These are phyloP conservation scores for Suhomyces anneliseae DNA, from an alignment of 1,139 yeast species.

Conservation along the genomic window DNA sequence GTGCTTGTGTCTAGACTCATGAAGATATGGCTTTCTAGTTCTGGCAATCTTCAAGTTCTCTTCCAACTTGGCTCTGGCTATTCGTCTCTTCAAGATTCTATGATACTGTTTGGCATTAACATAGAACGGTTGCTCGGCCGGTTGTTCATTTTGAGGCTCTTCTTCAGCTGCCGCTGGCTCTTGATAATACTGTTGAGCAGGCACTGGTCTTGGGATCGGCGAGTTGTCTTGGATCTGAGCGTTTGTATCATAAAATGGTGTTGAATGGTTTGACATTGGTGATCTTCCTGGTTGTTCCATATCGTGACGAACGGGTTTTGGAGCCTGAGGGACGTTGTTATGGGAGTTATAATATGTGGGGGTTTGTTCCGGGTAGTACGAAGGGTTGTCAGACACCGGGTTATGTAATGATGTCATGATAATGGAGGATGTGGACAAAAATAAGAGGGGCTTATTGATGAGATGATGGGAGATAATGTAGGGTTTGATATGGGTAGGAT, in stretches of 20 bases:
- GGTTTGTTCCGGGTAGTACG: conserved; percentile 33
- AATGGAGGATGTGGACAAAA: neutral
- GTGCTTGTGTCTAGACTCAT: conserved; percentile 96
- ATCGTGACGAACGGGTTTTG: conserved; percentile 5
- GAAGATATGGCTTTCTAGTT: conserved; percentile 90
- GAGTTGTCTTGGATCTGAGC: conserved; percentile 6
- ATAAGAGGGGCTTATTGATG: neutral
- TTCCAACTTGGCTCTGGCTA: conserved; percentile 91
- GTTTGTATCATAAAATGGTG: conserved; percentile 16
- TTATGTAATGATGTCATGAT: conserved; percentile 38
- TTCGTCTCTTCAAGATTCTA: conserved; percentile 85
- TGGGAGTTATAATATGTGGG: conserved; percentile 27
- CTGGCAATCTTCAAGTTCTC: conserved; percentile 85
- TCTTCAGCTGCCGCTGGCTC: conserved; percentile 8
- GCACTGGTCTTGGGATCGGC: conserved; percentile 6
- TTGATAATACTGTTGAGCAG: conserved; percentile 11
- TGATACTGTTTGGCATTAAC: conserved; percentile 98
- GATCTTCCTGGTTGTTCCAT: conserved; percentile 9
- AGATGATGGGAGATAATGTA: neutral
- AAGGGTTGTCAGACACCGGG: conserved; percentile 24
- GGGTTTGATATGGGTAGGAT: neutral
- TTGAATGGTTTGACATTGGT: conserved; percentile 14
- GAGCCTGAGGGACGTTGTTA: conserved; percentile 11
- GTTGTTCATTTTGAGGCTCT: conserved; percentile 13
- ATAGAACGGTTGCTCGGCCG: conserved; percentile 84